Evolutionary conservation across 2,329 filamentous ascomycete genomes (phyloP), one percentile per base, ranked within the genome.

Genomic region (Alternaria panax): DNA sequence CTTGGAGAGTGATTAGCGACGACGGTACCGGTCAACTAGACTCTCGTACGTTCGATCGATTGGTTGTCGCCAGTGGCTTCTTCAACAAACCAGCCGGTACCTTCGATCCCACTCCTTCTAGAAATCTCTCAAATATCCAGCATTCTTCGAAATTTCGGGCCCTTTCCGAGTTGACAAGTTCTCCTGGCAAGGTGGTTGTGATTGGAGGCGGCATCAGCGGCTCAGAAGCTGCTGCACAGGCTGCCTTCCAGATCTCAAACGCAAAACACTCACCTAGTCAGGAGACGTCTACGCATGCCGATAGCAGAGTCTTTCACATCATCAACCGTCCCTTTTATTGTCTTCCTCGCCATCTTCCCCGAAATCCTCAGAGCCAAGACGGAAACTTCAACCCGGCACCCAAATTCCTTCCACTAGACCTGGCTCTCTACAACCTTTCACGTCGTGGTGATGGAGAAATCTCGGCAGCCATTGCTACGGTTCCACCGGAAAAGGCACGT

Each of bases 181-280:
- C 42, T 5, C 20, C 69, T 1, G 85, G 86, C 18, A 91, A 88
- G 69, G 87, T 95, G 16, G 81, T 92, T 1, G 82, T 96, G 0
- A 86, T 93, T 1, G 92, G 92, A 0, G 92, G 91, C 0, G 91
- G 93, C 68, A 93, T 95, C 85, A 94, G 91, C 2, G 92, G 91
- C 0, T 86, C 91, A 5, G 92, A 96, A 79, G 89, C 90, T 48
- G 89, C 91, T 0, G 88, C 87, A 9, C 88, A 88, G 2, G 86
- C 93, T 50, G 91, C 90, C 11, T 83, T 87, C 5, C 87, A 93
- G 62, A 76, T 94, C 1, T 93, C 91, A 0, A 87, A 87, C 6
- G 84, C 85, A 3, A 76, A 78, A 12, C 81, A 90, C 72, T 84
- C 86, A 0, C 85, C 88, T 0, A 68, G 65, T 6, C 63, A 62